Conservation (phyloP, 2,329 filamentous ascomycete genomes). For the Dryadomyces quercivorus region DNA sequence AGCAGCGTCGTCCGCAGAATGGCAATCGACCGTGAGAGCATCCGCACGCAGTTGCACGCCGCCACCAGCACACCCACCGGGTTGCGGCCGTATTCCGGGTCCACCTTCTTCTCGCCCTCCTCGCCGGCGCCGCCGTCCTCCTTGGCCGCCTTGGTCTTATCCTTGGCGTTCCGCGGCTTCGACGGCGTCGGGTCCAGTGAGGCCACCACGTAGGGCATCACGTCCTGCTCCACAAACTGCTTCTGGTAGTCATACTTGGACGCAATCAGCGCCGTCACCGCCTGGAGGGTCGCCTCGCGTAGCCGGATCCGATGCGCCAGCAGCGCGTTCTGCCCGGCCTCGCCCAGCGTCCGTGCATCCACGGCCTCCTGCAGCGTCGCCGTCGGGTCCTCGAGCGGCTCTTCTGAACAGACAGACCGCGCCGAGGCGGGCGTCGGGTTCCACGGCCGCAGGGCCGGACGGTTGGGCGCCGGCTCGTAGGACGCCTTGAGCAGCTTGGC, state of each 20-base stretch:
- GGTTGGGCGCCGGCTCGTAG: conserved; percentile 31
- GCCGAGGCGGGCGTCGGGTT: conserved; percentile 17
- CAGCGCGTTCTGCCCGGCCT: conserved; percentile 45
- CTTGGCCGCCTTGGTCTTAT: conserved; percentile 22
- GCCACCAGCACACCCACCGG: conserved; percentile 68
- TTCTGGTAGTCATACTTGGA: conserved; percentile 79
- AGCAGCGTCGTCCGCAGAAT: conserved; percentile 77
- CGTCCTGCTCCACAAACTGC: conserved; percentile 67
- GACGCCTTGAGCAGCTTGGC: conserved; percentile 37
- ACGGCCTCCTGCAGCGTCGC: conserved; percentile 16
- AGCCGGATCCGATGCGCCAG: conserved; percentile 61
- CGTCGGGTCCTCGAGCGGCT: not conserved
- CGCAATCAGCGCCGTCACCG: conserved; percentile 68
- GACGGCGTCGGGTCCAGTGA: conserved; percentile 52
- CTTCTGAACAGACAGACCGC: not conserved
- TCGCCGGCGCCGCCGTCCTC: conserved; percentile 17
- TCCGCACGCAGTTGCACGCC: conserved; percentile 69
- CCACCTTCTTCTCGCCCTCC: conserved; percentile 21
- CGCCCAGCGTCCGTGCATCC: conserved; percentile 34
- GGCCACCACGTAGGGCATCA: conserved; percentile 70
- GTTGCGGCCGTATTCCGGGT: conserved; percentile 54
- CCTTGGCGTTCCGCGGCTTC: conserved; percentile 32
- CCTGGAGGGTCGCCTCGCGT: conserved; percentile 64
- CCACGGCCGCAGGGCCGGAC: conserved; percentile 22
- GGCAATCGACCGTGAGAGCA: conserved; percentile 73